Percentiles rank a stretch among this genome's conserved stretches.
Conservation (phyloP, 2,329 filamentous ascomycete species). For the Aspergillus caelatus region DNA sequence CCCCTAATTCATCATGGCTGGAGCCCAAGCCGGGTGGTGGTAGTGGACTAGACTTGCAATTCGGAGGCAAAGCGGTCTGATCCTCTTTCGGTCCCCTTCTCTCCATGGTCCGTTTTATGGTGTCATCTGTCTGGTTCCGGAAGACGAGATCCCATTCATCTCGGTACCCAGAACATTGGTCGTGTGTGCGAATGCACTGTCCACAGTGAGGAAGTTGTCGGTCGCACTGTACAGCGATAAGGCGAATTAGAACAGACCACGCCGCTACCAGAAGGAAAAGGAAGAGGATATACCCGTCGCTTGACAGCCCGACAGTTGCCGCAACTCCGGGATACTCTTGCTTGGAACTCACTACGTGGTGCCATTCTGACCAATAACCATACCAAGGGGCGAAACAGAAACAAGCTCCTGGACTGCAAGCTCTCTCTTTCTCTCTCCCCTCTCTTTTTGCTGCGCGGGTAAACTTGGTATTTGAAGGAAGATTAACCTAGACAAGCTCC, state of each 20-base stretch:
- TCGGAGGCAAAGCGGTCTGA: background rate
- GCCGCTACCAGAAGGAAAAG: background rate
- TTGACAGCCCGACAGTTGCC: slow-evolving; percentile 26
- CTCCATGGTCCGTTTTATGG: slow-evolving; percentile 23
- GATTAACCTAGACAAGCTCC: background rate
- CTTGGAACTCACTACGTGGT: background rate
- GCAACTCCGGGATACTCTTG: slow-evolving; percentile 23
- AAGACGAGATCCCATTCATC: slow-evolving; percentile 37
- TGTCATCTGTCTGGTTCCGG: slow-evolving; percentile 30
- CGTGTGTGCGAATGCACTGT: slow-evolving; percentile 28
- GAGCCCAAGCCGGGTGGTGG: slow-evolving; percentile 7
- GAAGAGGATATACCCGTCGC: slow-evolving; percentile 22
- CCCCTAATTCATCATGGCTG: slow-evolving; percentile 26
- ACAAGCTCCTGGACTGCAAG: background rate
- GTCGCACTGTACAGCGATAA: slow-evolving; percentile 24
- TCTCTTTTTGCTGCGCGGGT: background rate
- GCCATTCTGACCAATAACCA: background rate
- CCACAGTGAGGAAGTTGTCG: slow-evolving; percentile 25
- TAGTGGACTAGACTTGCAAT: background rate
- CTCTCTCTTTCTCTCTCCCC: background rate
- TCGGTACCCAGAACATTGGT: slow-evolving; percentile 33
- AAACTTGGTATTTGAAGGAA: background rate
- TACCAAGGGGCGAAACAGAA: background rate
- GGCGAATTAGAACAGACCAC: background rate
- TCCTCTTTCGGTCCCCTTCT: slow-evolving; percentile 5